These are phyloP conservation scores for Kwoniella bestiolae DNA, from an alignment of 768 basidiomycete genomes.

Conservation along the genomic window DNA sequence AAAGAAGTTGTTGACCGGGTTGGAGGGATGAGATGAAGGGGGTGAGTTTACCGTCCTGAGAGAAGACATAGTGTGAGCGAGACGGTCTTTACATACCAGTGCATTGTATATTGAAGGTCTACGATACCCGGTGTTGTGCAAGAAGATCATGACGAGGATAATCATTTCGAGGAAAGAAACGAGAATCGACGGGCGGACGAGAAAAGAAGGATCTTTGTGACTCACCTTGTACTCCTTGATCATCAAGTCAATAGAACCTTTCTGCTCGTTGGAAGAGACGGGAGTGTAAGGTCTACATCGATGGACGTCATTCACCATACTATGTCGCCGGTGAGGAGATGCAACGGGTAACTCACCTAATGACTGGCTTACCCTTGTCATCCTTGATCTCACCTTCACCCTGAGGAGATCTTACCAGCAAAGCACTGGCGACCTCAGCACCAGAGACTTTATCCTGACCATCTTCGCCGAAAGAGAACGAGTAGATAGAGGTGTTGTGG, in stretches of 20 bases:
- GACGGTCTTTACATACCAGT: no score
- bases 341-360: conserved; percentile 59
- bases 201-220: no score
- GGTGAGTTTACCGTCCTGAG: conserved; percentile 79
- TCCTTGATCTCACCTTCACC: conserved; percentile 46
- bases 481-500: conserved; percentile 85
- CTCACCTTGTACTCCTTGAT: conserved; percentile 70
- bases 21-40: conserved; percentile 77
- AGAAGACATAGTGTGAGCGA: conserved; percentile 36
- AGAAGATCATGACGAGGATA: no score
- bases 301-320: no score
- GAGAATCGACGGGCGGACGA: no score
- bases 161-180: no score
- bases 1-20: conserved; percentile 71
- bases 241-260: conserved; percentile 77
- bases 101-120: no score
- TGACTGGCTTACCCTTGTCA: conserved; percentile 79
- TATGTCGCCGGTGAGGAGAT: not conserved
- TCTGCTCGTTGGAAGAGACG: conserved; percentile 72
- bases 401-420: conserved; percentile 70
- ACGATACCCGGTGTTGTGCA: no score
- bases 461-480: conserved; percentile 71
- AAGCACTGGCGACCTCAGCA: conserved; percentile 49
- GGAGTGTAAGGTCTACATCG: conserved; percentile 78
- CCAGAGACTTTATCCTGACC: conserved; percentile 43